Base-by-base conservation (phyloP, 768 basidiomycete genomes). In the Naganishia vaughanmartiniae region DNA sequence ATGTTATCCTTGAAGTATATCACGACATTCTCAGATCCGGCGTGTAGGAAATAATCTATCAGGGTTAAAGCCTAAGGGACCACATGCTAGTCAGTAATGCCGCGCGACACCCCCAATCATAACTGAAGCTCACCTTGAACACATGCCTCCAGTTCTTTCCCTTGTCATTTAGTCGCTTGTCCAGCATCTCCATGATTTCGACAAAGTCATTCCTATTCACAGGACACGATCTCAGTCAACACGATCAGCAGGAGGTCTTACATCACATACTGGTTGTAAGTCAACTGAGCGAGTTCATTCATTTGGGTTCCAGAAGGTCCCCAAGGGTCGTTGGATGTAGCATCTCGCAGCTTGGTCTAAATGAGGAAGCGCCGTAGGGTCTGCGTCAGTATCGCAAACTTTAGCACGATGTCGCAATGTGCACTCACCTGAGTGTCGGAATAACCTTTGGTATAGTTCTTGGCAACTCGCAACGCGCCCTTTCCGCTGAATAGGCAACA, bases 101-200 rank as follows among this genome's bases (percentile, higher is more conserved):
- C 26, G 48, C 28, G 26, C 51, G 31, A 28, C 12, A n/a, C 31
- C 28, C 24, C n/a, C 12, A 4, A 31, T 14, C 1, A 55, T 2
- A 12, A 33, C 5, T 26, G 17, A 54, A 55, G 74, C 85, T 70
- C 69, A 89, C 92, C 86, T 98, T 98, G 87, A 96, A 98, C 70
- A 98, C 95, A 84, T 99, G 96, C 65, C 95, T 87, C 96, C 96
- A 99, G 77, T 98, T 97, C 87, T 98, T 98, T 45, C 96, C 96
- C 85, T 96, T 98, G 84, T 99, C 96, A 56, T 82, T 82, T 72
- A 99, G 84, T 65, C 96, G 88, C 83, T 99, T 98, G 83, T 98
- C 96, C 58, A 99, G 86, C 92, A 97, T 96, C 84, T 99, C 96
- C 93, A 99, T 97, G 77, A 99, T 92, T 83, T 99, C 96, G 15